Conservation (phyloP, 2,329 filamentous ascomycete species). For the Escovopsis weberi region DNA sequence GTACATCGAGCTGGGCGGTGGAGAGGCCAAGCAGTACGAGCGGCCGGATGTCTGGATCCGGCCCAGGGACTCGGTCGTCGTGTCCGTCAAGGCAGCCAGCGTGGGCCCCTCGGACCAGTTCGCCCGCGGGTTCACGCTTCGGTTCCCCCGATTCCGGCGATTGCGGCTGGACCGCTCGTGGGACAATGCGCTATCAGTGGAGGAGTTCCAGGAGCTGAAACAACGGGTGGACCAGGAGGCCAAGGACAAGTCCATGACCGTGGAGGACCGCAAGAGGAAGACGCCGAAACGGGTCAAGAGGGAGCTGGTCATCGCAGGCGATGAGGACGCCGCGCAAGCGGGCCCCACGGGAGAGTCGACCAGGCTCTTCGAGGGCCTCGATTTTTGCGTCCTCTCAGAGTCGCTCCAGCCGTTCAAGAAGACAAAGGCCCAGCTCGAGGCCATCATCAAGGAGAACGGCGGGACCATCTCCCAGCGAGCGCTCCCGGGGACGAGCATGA, state of each 20-base stretch:
- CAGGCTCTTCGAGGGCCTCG: slow-evolving; percentile 58
- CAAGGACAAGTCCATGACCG: slow-evolving; percentile 61
- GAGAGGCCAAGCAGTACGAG: slow-evolving; percentile 55
- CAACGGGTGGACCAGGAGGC: slow-evolving; percentile 53
- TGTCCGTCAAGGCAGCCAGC: slow-evolving; percentile 79
- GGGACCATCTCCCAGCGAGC: slow-evolving; percentile 66
- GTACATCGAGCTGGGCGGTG: slow-evolving; percentile 70
- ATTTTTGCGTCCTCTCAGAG: slow-evolving; percentile 76
- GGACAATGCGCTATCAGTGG: slow-evolving; percentile 62
- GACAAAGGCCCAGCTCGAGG: slow-evolving; percentile 65
- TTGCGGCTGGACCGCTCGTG: slow-evolving; percentile 74
- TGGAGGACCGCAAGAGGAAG: slow-evolving; percentile 50
- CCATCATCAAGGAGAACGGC: slow-evolving; percentile 69
- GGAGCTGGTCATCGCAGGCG: slow-evolving; percentile 58
- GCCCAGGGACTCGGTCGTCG: slow-evolving; percentile 71
- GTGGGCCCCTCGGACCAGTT: slow-evolving; percentile 66
- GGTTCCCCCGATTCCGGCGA: slow-evolving; percentile 80
- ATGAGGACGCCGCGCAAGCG: slow-evolving; percentile 24
- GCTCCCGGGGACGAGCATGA: slow-evolving; percentile 42
- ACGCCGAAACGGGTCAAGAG: slow-evolving; percentile 49
- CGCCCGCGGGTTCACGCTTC: slow-evolving; percentile 58
- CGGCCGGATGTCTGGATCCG: slow-evolving; percentile 87
- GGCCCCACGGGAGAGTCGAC: slow-evolving; percentile 32
- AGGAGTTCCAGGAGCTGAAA: slow-evolving; percentile 63
- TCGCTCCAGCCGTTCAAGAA: slow-evolving; percentile 51